A percentile compares a stretch with the other conserved stretches of the same genome.
Conservation (phyloP, 2,329 filamentous ascomycete genomes). For the Fusarium sp. region DNA sequence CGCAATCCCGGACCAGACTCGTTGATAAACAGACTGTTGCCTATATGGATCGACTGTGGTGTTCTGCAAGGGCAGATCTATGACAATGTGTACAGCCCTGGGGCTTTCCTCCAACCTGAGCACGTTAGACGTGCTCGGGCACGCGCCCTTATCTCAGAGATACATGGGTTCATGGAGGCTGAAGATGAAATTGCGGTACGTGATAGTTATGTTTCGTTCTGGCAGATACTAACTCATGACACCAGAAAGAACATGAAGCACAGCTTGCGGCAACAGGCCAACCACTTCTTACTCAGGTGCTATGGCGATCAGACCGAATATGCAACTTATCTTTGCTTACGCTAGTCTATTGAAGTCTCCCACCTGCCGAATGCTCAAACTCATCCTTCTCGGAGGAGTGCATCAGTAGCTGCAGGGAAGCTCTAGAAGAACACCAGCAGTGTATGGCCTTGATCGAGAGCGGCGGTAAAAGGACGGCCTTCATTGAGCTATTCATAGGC, state of each 20-base stretch:
- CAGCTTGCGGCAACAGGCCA: background rate
- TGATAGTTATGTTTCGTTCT: background rate
- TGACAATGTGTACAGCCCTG: conserved; percentile 45
- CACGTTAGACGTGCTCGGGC: conserved; percentile 31
- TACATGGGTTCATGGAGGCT: background rate
- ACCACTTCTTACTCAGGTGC: background rate
- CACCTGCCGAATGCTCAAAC: conserved; percentile 8
- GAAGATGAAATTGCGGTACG: background rate
- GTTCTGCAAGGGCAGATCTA: conserved; percentile 43
- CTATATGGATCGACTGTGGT: conserved; percentile 29
- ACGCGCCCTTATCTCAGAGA: conserved; percentile 24
- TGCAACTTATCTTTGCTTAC: conserved; percentile 38
- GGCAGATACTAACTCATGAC: background rate
- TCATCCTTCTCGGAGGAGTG: conserved; percentile 42
- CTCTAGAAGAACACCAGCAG: conserved; percentile 25
- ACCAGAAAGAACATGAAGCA: background rate
- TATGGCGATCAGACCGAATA: conserved; percentile 30
- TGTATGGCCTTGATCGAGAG: conserved; percentile 12
- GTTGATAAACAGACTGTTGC: background rate
- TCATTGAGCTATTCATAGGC: conserved; percentile 18
- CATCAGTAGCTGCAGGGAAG: conserved; percentile 36
- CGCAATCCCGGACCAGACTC: background rate
- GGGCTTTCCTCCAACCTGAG: conserved; percentile 37
- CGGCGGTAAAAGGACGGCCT: background rate
- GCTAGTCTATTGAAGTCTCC: conserved; percentile 44